A percentile compares a stretch with the other conserved stretches of the same genome.
phyloP scores from a whole-genome alignment of 2,329 filamentous ascomycete genomes.

The Xylariaceae sp. region DNA sequence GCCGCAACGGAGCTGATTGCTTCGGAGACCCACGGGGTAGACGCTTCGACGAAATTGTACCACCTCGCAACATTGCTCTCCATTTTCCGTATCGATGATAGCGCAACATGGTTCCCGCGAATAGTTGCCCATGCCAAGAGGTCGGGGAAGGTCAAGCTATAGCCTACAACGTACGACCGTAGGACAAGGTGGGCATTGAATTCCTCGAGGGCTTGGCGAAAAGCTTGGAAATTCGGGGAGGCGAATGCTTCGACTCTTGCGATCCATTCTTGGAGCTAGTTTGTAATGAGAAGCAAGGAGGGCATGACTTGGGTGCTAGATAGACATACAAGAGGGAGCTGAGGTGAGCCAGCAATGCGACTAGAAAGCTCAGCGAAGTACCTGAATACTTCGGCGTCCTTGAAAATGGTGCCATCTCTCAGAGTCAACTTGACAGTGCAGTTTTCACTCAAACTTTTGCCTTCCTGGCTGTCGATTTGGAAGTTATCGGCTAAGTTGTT shows the following conservation, averaged over 20 bases:
- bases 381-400: neutral
- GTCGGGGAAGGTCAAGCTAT: constrained; percentile 75
- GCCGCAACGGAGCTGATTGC: constrained; percentile 66
- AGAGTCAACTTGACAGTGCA: constrained; percentile 1
- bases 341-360: neutral
- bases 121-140: constrained; percentile 80
- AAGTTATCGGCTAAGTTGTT: neutral
- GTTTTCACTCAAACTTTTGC: constrained; percentile 2
- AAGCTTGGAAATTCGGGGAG: constrained; percentile 1
- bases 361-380: constrained; percentile 4
- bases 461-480: neutral
- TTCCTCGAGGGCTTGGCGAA: constrained; percentile 16
- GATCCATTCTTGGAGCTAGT: constrained; percentile 12
- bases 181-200: constrained; percentile 69
- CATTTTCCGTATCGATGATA: constrained; percentile 75
- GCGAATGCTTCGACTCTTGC: constrained; percentile 1
- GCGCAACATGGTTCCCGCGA: constrained; percentile 77
- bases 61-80: constrained; percentile 79
- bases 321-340: neutral
- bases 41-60: constrained; percentile 82
- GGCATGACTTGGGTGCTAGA: no score
- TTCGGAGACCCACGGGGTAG: constrained; percentile 71
- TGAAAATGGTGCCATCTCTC: neutral
- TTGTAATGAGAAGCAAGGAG: neutral
- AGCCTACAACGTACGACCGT: constrained; percentile 81